Evolutionary conservation across 805 yeast genomes (phyloP), one percentile per base, ranked within the genome.

Genomic region (Monosporozyma solicola): DNA sequence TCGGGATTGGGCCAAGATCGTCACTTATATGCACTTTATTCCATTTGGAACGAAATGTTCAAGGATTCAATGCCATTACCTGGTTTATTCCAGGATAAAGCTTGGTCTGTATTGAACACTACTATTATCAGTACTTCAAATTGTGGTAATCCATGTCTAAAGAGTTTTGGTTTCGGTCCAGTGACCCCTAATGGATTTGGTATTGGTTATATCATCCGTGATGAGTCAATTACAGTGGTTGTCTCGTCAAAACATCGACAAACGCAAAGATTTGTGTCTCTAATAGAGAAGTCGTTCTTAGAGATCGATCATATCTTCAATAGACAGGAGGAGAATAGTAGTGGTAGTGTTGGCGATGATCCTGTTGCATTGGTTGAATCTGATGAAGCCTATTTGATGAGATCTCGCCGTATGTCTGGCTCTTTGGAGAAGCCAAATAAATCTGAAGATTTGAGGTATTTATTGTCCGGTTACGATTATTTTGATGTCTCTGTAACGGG

Each of bases 161-260:
- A 85, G 57, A 74, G 85, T 49, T 90, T 90, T 72, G 97, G 97
- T 0, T 90, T 90, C 63, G 95, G 96, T 3, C 97, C 97, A 2
- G 91, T 89, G 1, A 76, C 85, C 13, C 85, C 89, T 48, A 91
- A 87, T 63, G 97, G 97, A 2, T 89, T 85, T 68, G 97, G 97
- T n/a, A 78, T 90, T 39, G 96, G 96, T 4, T 90, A 90, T 66
- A 87, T 90, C 59, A 85, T 90, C 59, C 89, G 91, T 67, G 80
- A 75, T 45, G 87, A 88, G 62, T 82, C 88, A 22, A 80, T 90
- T 29, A 80, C 90, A 1, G 78, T 90, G 9, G 88, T 95, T 50
- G 85, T 87, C 3, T 83, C 94, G 29, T 88, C 96, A 13, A 90
- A 88, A 69, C 91, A 85, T 69, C 77, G 97, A 53, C 97, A 90